Conservation (phyloP, 768 basidiomycete species). For the Suillus decipiens region DNA sequence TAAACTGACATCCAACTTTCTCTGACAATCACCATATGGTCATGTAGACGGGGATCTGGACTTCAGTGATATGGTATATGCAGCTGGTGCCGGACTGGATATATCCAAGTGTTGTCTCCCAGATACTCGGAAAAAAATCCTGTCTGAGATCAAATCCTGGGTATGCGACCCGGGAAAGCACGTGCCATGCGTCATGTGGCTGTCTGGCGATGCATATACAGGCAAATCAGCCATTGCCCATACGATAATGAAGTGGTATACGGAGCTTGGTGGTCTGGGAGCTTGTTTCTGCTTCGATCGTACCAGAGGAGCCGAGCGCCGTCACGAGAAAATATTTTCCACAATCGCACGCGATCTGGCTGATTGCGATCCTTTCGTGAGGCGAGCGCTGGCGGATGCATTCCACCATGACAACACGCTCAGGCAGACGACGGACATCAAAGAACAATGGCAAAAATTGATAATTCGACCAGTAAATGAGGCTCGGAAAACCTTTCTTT, state of each 20-base stretch:
- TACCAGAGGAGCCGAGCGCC: background rate
- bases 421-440: background rate
- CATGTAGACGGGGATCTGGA: background rate
- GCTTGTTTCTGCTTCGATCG: conserved; percentile 20
- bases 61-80: background rate
- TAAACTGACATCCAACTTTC: background rate
- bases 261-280: conserved; percentile 16
- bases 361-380: conserved; percentile 4
- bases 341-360: background rate
- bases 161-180: background rate
- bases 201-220: conserved; percentile 15
- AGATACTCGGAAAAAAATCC: conserved; percentile 15
- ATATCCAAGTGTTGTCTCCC: conserved; percentile 14
- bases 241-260: conserved; percentile 14
- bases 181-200: conserved; percentile 14
- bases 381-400: background rate
- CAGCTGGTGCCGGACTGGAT: background rate
- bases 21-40: too few relatives aligned
- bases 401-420: background rate
- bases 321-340: conserved; percentile 2
- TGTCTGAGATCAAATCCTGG: conserved; percentile 21
- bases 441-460: conserved; percentile 18
- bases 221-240: conserved; percentile 26
- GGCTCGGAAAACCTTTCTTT: conserved; percentile 8
- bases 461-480: conserved; percentile 16